A percentile compares a stretch with the other conserved stretches of the same genome.
Evolutionary conservation across 2,329 filamentous ascomycete species (phyloP).

Genomic region (Botrytis paeoniae): DNA sequence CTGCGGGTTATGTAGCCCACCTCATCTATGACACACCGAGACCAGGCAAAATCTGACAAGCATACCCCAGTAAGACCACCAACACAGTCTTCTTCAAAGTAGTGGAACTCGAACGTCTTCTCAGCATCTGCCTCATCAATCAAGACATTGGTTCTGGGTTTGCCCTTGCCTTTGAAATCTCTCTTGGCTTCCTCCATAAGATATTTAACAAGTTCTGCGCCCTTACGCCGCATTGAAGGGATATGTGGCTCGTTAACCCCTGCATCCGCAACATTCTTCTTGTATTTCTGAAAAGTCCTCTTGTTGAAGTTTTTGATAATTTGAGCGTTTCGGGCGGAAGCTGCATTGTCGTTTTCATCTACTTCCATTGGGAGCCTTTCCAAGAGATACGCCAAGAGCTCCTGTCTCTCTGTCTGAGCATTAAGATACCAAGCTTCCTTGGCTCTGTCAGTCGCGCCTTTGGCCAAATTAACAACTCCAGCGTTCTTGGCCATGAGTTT

Average conservation of each 20-base stretch:
- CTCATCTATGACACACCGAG: constrained; percentile 3
- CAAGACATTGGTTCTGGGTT: not conserved
- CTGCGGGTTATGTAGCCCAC: not conserved
- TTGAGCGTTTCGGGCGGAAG: not conserved
- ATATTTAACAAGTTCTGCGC: not conserved
- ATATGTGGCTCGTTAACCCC: constrained; percentile 2
- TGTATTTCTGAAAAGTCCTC: not conserved
- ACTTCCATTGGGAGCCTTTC: not conserved
- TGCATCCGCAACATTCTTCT: not conserved
- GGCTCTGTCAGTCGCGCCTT: not conserved
- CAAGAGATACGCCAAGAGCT: not conserved
- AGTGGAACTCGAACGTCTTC: not conserved
- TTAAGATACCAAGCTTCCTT: not conserved
- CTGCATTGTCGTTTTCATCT: not conserved
- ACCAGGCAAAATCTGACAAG: not conserved
- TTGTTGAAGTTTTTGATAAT: not conserved
- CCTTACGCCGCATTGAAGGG: not conserved
- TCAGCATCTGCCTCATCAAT: not conserved
- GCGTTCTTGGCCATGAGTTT: not conserved
- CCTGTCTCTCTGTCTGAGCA: not conserved
- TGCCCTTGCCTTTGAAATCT: not conserved
- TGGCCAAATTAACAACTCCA: not conserved
- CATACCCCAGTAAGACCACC: not conserved
- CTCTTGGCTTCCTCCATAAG: not conserved
- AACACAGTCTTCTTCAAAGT: not conserved